Percentiles rank a stretch among this genome's conserved stretches.
Conservation (phyloP, 257 asterid genomes). For the Leptodermis oblonga region DNA sequence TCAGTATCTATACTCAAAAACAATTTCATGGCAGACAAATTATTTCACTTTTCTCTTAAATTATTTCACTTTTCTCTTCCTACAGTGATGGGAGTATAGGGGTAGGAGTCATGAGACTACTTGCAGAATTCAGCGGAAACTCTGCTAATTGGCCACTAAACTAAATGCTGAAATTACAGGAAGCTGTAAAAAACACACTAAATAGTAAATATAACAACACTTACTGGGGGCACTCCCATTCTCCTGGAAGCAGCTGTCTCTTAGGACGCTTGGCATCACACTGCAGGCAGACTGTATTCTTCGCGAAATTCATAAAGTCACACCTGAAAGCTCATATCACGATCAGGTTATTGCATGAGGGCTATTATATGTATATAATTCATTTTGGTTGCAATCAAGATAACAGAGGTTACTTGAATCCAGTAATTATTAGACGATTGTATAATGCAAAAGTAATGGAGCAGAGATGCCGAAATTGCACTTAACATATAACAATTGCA, state of each 20-base stretch:
- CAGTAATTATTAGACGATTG: not conserved
- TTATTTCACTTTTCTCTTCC: not conserved
- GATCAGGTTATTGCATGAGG: not conserved
- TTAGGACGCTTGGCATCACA: conserved; percentile 98
- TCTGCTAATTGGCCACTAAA: not conserved
- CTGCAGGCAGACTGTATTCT: conserved; percentile 82
- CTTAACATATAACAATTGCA: not conserved
- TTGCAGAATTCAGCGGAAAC: not conserved
- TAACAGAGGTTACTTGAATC: not conserved
- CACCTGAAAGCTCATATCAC: conserved; percentile 51
- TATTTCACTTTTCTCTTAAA: too few species aligned
- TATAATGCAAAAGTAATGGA: not conserved
- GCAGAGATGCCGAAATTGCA: not conserved
- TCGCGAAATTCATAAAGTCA: conserved; percentile 93
- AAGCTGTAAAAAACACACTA: conserved; percentile 1
- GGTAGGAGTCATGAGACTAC: not conserved
- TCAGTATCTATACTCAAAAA: not conserved
- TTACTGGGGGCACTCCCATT: conserved; percentile 98
- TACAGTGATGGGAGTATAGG: not conserved
- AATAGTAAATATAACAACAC: conserved; percentile 14
- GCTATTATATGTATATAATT: not conserved
- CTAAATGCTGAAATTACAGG: not conserved
- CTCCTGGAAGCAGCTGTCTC: conserved; percentile 98
- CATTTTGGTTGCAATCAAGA: not conserved
- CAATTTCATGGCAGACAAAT: not conserved